Percentiles rank a stretch among this genome's conserved stretches.
Evolutionary conservation across 176 grass and related monocot species (phyloP).

Genomic region (Triticum turgidum): DNA sequence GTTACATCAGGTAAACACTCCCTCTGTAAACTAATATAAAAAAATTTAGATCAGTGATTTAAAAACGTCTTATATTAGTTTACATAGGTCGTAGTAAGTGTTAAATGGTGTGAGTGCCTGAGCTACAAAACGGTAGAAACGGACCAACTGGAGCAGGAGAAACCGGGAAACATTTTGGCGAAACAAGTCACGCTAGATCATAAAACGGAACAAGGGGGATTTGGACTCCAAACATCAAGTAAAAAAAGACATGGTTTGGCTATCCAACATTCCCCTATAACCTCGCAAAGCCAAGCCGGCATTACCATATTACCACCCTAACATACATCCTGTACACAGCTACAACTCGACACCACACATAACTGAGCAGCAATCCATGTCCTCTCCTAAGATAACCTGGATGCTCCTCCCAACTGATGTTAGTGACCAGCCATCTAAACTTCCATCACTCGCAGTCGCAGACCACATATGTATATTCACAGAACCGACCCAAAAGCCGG

Average conservation of each 20-base stretch:
- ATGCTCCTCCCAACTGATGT: constrained; percentile 17
- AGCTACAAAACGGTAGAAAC: neutral
- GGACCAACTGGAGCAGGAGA: neutral
- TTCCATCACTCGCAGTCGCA: neutral
- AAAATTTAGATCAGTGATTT: too few species aligned
- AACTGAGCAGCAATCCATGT: neutral
- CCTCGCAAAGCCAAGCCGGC: constrained; percentile 32
- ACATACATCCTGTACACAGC: constrained; percentile 38
- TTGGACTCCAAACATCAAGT: constrained; percentile 40
- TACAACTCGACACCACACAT: constrained; percentile 8
- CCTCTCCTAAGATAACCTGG: constrained; percentile 4
- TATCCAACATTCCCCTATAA: constrained; percentile 49
- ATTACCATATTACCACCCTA: constrained; percentile 26
- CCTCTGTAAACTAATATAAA: too few species aligned
- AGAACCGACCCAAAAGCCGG: constrained; percentile 38
- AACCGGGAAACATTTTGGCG: neutral
- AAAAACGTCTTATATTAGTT: too few species aligned
- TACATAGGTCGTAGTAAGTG: too few species aligned
- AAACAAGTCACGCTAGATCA: constrained; percentile 7
- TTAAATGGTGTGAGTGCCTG: too few species aligned
- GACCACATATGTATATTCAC: constrained; percentile 52
- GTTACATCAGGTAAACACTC: neutral
- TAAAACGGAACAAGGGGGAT: constrained; percentile 6
- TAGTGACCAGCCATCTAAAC: constrained; percentile 23
- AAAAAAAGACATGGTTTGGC: constrained; percentile 47